Evolutionary conservation across 2,329 filamentous ascomycete genomes (phyloP), one percentile per base, ranked within the genome.

Genomic region (Aspergillaceae sp.): DNA sequence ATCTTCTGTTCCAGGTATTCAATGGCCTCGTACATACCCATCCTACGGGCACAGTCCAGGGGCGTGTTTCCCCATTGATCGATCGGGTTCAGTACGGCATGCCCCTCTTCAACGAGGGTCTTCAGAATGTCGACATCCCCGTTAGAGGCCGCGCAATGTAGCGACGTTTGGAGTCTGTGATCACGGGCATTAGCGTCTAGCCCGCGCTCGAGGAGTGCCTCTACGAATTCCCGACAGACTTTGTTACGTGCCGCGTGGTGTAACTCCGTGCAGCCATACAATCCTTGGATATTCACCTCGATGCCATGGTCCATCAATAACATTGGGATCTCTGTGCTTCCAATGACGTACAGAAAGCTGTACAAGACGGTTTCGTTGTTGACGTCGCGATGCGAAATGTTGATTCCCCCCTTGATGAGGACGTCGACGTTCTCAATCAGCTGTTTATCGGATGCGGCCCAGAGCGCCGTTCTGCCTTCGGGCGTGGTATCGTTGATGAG

Each of bases 321-420:
- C 2, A 8, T 28, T 9, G 29, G 9, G 19, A 33, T 34, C 3
- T 44, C 10, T 2, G 2, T 5, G 28, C 40, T 26, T n/a, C 9
- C 28, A 1, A 35, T 4, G 27, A 27, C 7, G 10, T 11, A 19
- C 10, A 37, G 35, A 7, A 4, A 11, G 10, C 4, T 3, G n/a
- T 52, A 45, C 7, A 52, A 35, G 33, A 34, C 29, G 26, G 48
- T 48, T 9, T 41, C 43, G 29, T 45, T 47, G 7, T 28, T 26
- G 11, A 30, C 10, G 38, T 50, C 45, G n/a, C 11, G 40, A 3
- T 42, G 4, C 7, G 47, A 41, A 7, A 48, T 2, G 19, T 46
- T 28, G n/a, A 50, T 43, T 4, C 33, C 43, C 2, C 34, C 34
- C 28, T 34, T 30, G 11, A 49, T 27, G 4, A 52, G 38, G 9